These are phyloP conservation scores for Chalciporus piperatoides DNA, from an alignment of 1,284 basidiomycete species.

Conservation along the genomic window DNA sequence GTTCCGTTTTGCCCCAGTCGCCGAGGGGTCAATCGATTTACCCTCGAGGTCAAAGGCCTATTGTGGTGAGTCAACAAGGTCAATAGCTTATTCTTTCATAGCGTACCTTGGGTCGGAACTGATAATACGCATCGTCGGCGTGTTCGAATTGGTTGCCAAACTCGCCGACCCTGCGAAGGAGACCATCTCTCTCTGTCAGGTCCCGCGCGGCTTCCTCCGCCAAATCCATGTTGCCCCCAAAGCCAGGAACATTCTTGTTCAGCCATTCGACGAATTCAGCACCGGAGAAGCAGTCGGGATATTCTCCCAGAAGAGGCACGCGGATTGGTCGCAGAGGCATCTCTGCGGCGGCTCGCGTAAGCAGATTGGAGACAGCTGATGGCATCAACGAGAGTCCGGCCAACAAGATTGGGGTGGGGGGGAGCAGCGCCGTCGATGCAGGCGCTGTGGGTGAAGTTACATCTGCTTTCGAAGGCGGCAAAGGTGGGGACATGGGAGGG, in stretches of 20 bases:
- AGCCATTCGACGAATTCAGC: slow-evolving; percentile 80
- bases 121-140: slow-evolving; percentile 73
- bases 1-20: slow-evolving; percentile 37
- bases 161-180: slow-evolving; percentile 76
- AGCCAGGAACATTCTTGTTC: slow-evolving; percentile 61
- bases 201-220: slow-evolving; percentile 79
- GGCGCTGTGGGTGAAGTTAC: slow-evolving; percentile 31
- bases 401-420: slow-evolving; percentile 57
- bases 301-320: slow-evolving; percentile 84
- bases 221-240: slow-evolving; percentile 69
- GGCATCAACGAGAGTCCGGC: slow-evolving; percentile 71
- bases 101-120: slow-evolving; percentile 71
- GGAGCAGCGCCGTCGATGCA: slow-evolving; percentile 38
- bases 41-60: slow-evolving; percentile 68
- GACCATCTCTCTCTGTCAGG: slow-evolving; percentile 69
- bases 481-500: slow-evolving; percentile 55
- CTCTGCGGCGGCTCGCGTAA: slow-evolving; percentile 62
- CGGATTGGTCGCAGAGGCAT: slow-evolving; percentile 62
- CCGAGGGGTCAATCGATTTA: slow-evolving; percentile 34
- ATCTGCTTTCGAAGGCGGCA: slow-evolving; percentile 43
- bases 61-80: slow-evolving; percentile 5
- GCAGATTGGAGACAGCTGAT: slow-evolving; percentile 60
- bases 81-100: neutral
- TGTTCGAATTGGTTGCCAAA: slow-evolving; percentile 75
- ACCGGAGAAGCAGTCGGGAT: slow-evolving; percentile 80